Evolutionary conservation across 345 rosid genomes (phyloP), one percentile per base, ranked within the genome.

Genomic region (Noccaea caerulescens): DNA sequence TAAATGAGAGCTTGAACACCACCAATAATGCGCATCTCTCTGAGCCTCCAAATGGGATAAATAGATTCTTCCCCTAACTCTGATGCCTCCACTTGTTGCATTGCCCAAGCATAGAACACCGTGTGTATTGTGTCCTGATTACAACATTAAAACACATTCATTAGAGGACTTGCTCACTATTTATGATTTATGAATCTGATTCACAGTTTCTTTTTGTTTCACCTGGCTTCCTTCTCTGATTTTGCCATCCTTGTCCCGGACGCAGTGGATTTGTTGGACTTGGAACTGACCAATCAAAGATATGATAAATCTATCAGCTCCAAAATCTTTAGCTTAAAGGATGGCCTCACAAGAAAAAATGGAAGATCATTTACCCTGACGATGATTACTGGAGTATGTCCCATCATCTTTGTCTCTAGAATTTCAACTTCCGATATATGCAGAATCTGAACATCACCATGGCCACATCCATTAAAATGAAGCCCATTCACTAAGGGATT

Each of bases 221-320:
- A 91, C 98, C 93, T 80, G 75, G 68, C 98, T 86, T 46, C 99
- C 98, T 80, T 92, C 98, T 5, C 85, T 90, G 73, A 95, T 85
- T 7, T 80, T 73, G 33, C 98, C 97, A 47, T 81, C 46, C 72
- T 72, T 77, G 80, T 92, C 91, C 0, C 97, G 88, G n/a, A 92
- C 78, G 7, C 98, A 95, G 56, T 85, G 79, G 36, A 90, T 79
- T 81, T 92, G 94, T 75, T 95, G 99, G 2, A 94, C 88, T 82
- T 85, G 88, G 68, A 95, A 95, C 98, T 92, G 87, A 63, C 52
- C 30, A 27, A 74, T 62, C 59, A 63, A 52, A 74, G 20, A 66
- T 58, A 10, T 58, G n/a, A 66, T 66, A n/a, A 74, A 59, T 13
- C 27, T 23, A 67, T 59, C 63, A 74, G 7, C 58, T 8, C 41